These are phyloP conservation scores for Cryptococcus wingfieldii DNA, from an alignment of 1,284 basidiomycete genomes.

Conservation along the genomic window DNA sequence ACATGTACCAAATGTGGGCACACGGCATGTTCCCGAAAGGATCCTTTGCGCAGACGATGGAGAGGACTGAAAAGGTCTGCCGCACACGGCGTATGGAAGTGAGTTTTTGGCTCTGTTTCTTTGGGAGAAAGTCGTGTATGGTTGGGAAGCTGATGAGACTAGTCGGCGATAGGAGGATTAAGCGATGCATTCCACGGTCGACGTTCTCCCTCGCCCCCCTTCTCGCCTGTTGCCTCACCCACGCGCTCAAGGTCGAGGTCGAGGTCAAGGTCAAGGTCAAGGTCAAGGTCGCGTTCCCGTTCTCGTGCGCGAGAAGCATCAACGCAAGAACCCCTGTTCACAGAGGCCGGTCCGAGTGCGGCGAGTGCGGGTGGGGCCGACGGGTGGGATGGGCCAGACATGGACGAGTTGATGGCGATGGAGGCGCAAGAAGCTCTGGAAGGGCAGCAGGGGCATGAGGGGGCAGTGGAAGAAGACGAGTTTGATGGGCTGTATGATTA, in stretches of 20 bases:
- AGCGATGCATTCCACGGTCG: conserved; percentile 58
- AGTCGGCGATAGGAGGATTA: conserved; percentile 43
- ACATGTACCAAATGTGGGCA: conserved; percentile 85
- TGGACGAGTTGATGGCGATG: conserved; percentile 60
- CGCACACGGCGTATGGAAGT: conserved; percentile 79
- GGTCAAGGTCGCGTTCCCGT: not conserved
- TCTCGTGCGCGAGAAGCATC: conserved; percentile 19
- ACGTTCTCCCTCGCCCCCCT: conserved; percentile 19
- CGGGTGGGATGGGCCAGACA: conserved; percentile 13
- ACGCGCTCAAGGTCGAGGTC: not conserved
- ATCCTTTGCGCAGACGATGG: conserved; percentile 75
- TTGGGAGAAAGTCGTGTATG: conserved; percentile 58
- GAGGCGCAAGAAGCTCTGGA: conserved; percentile 55
- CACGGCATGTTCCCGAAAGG: conserved; percentile 84
- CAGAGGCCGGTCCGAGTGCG: conserved; percentile 53
- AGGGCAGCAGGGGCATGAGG: not conserved
- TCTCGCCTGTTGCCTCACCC: not conserved
- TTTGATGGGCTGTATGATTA: conserved; percentile 20
- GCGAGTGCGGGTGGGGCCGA: conserved; percentile 53
- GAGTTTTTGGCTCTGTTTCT: no score
- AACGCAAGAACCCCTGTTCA: conserved; percentile 20
- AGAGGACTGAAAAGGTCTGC: conserved; percentile 76
- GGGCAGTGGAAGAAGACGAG: conserved; percentile 10
- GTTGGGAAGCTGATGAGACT: conserved; percentile 24
- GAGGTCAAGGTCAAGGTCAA: no score